phyloP scores from a whole-genome alignment of 2,329 filamentous ascomycete genomes.

The Cladorrhinum sp. region DNA sequence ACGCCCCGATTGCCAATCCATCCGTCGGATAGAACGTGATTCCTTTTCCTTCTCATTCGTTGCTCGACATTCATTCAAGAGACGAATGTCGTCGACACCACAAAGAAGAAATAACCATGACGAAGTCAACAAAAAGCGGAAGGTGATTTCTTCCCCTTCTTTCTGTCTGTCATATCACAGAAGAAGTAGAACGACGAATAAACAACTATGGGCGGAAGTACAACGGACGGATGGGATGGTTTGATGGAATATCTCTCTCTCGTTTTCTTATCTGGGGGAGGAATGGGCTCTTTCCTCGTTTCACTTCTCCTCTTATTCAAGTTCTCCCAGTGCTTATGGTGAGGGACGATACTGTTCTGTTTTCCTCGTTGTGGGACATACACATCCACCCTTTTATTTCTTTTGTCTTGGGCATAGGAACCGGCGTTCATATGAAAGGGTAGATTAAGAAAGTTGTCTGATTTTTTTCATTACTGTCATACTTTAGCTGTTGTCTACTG shows the following conservation, averaged over 20 bases:
- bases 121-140: neutral
- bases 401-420: neutral
- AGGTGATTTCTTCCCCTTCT: neutral
- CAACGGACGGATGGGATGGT: neutral
- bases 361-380: neutral
- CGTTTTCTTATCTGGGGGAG: neutral
- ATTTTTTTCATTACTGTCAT: neutral
- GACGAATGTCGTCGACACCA: neutral
- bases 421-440: neutral
- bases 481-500: neutral
- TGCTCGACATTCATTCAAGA: neutral
- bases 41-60: neutral
- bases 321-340: neutral
- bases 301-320: neutral
- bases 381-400: neutral
- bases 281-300: neutral
- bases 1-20: too few species aligned
- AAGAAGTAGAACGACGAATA: neutral
- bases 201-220: neutral
- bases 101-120: neutral
- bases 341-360: slow-evolving; percentile 6
- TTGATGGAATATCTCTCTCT: neutral
- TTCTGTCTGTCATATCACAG: neutral
- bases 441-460: neutral
- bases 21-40: neutral